Conservation (phyloP, 148 eudicot species). For the Drosera capensis region DNA sequence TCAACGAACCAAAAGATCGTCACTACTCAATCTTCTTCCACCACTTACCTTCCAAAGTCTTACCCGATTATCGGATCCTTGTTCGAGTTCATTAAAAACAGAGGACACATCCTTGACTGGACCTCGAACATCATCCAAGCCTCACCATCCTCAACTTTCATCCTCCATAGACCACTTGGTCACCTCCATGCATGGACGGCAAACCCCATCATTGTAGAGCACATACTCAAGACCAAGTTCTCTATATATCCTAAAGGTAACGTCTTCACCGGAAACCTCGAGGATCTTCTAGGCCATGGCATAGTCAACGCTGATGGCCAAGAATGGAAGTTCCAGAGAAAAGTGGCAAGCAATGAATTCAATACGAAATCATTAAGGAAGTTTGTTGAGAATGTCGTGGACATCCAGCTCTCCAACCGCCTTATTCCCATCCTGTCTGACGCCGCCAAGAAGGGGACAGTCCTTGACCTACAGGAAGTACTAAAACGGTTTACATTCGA, state of each 20-base stretch:
- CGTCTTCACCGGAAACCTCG: not conserved
- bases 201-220: slow-evolving; percentile 14
- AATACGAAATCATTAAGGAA: slow-evolving; percentile 26
- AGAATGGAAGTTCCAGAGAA: slow-evolving; percentile 39
- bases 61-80: slow-evolving; percentile 13
- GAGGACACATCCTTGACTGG: slow-evolving; percentile 7
- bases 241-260: slow-evolving; percentile 19
- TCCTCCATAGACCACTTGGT: slow-evolving; percentile 8
- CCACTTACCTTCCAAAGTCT: slow-evolving; percentile 6
- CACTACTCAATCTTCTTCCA: not conserved
- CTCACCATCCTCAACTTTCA: slow-evolving; percentile 10
- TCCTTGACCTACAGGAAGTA: slow-evolving; percentile 19
- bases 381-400: slow-evolving; percentile 32
- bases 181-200: slow-evolving; percentile 8
- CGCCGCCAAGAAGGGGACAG: slow-evolving; percentile 6
- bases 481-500: slow-evolving; percentile 23
- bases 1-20: too few species aligned
- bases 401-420: slow-evolving; percentile 21
- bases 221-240: slow-evolving; percentile 23
- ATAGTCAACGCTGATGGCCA: slow-evolving; percentile 35
- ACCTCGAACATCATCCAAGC: slow-evolving; percentile 5
- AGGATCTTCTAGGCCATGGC: slow-evolving; percentile 33
- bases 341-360: slow-evolving; percentile 31
- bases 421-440: slow-evolving; percentile 18
- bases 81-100: slow-evolving; percentile 1